Conservation (phyloP, 2,329 filamentous ascomycete genomes). For the Talaromyces sp. region DNA sequence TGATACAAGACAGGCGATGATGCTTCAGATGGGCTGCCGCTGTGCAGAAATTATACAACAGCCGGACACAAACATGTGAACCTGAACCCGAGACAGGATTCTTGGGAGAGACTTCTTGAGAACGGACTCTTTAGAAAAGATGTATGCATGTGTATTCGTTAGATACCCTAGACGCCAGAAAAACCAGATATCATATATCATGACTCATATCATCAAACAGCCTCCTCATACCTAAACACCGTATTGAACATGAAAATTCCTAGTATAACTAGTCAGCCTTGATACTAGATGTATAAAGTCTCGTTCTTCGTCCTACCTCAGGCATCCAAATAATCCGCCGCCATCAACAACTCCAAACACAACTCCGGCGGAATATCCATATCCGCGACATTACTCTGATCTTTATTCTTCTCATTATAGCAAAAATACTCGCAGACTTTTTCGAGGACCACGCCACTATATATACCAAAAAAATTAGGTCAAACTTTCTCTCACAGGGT, state of each 20-base stretch:
- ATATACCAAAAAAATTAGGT: not conserved
- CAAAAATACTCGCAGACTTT: conserved; percentile 68
- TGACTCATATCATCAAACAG: not conserved
- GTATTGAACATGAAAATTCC: not conserved
- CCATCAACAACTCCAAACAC: conserved; percentile 61
- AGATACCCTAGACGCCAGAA: not conserved
- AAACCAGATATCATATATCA: not conserved
- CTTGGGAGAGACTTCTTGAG: not conserved
- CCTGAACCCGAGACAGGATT: not conserved
- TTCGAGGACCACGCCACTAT: conserved; percentile 58
- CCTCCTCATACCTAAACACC: not conserved
- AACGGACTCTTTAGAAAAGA: not conserved
- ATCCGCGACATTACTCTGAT: conserved; percentile 57
- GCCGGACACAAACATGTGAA: not conserved
- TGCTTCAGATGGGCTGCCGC: conserved; percentile 29
- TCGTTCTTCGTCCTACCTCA: conserved; percentile 8
- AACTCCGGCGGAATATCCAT: conserved; percentile 63
- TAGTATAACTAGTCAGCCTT: not conserved
- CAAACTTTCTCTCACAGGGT: not conserved
- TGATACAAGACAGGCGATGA: conserved; percentile 24
- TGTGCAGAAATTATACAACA: not conserved
- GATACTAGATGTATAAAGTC: not conserved
- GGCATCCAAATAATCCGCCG: conserved; percentile 60
- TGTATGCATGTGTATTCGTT: not conserved
- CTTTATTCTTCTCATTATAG: conserved; percentile 61